These are phyloP conservation scores for Persicaria maculosa DNA, from an alignment of 148 eudicot genomes.

Conservation along the genomic window DNA sequence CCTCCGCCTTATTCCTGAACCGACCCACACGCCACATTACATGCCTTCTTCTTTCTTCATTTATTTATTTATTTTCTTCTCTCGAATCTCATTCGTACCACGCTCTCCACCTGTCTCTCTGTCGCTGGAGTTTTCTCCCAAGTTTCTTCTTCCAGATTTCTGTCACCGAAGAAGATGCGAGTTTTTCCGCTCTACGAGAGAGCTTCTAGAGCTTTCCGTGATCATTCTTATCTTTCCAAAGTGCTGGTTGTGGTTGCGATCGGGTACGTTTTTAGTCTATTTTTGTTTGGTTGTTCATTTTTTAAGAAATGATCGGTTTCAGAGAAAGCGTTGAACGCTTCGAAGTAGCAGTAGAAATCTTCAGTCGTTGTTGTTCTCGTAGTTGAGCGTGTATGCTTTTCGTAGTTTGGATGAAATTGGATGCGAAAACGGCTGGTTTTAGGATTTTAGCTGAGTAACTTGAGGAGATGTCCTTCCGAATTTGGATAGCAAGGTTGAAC, in stretches of 20 bases:
- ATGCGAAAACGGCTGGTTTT: too few relatives aligned
- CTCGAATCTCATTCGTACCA: background rate
- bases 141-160: conserved; percentile 11
- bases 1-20: background rate
- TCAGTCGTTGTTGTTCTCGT: background rate
- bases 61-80: conserved; percentile 4
- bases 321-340: background rate
- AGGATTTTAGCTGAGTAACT: too few relatives aligned
- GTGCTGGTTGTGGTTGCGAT: conserved; percentile 9
- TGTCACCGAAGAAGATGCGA: conserved; percentile 16
- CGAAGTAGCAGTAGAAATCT: background rate
- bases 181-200: conserved; percentile 26
- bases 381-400: too few relatives aligned
- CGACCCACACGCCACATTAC: background rate
- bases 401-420: too few relatives aligned
- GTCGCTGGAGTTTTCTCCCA: conserved; percentile 12
- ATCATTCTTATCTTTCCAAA: conserved; percentile 25
- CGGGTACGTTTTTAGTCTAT: background rate
- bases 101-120: conserved; percentile 11
- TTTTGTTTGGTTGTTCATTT: background rate
- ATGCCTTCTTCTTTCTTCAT: conserved; percentile 6
- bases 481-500: too few relatives aligned
- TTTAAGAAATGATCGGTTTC: background rate
- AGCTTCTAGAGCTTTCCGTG: conserved; percentile 35
- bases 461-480: too few relatives aligned